Evolutionary conservation across 2,329 filamentous ascomycete genomes (phyloP).

Genomic region (Myriosclerotinia scirpicola): DNA sequence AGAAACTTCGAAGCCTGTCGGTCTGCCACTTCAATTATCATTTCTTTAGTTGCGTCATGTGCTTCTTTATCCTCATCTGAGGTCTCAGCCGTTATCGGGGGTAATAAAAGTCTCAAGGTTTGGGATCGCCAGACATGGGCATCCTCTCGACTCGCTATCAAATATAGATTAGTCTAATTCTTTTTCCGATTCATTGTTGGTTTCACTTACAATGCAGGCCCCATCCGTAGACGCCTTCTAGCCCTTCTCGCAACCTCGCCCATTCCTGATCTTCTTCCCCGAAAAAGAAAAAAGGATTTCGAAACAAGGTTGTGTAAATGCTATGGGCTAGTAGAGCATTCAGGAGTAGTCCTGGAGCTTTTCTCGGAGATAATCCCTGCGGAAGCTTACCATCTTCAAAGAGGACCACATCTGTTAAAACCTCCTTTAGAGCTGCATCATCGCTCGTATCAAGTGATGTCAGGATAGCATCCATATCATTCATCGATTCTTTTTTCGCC

Average conservation of each 20-base stretch:
- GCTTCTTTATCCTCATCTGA: conserved; percentile 15
- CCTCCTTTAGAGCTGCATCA: too few relatives aligned
- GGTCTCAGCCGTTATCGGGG: conserved; percentile 17
- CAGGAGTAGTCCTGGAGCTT: conserved; percentile 26
- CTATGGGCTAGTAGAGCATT: conserved; percentile 28
- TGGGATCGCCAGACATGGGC: conserved; percentile 32
- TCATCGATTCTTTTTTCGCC: conserved; percentile 16
- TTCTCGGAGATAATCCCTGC: conserved; percentile 13
- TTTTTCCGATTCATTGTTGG: neutral
- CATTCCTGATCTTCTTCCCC: too few relatives aligned
- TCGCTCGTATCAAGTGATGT: neutral
- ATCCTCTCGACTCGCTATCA: conserved; percentile 28
- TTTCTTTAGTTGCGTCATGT: conserved; percentile 8
- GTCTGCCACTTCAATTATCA: conserved; percentile 17
- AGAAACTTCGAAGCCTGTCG: conserved; percentile 22
- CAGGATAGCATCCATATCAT: neutral
- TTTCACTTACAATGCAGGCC: neutral
- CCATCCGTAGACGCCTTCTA: neutral
- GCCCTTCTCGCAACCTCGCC: neutral
- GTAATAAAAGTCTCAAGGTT: conserved; percentile 27
- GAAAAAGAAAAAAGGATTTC: conserved; percentile 27
- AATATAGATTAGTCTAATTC: neutral
- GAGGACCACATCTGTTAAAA: neutral
- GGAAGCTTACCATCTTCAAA: conserved; percentile 23
- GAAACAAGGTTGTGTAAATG: conserved; percentile 25